Evolutionary conservation across 805 yeast genomes (phyloP), one percentile per base, ranked within the genome.

Genomic region (Maudiozyma barnettii): DNA sequence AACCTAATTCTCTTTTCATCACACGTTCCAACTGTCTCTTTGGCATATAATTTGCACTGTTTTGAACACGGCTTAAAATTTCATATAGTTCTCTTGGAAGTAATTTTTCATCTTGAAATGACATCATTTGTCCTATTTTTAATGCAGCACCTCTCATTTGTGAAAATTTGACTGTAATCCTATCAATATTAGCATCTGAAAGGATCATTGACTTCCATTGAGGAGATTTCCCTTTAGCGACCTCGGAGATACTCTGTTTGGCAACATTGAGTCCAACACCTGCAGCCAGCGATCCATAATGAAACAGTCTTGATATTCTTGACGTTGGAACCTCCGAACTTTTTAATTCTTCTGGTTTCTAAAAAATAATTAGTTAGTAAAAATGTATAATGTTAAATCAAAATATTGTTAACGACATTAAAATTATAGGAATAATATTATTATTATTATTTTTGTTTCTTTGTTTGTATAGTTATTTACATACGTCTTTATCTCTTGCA

Each of bases 61-160:
- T 91, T 67, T 93, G 99, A 1, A 93, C 96, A 30, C 89, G 72
- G 44, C 86, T 68, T 55, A 93, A 69, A 39, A 91, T 79, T 55
- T 81, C 78, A 57, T 88, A 95, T 49, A 93, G 77, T 58, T 90
- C 96, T 39, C 75, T 73, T 1, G 99, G 98, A 39, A 91, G 68
- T 31, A 91, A 79, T 29, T 85, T 75, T 50, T 83, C 80, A 63
- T 91, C 98, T 66, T 93, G 99, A 65, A 93, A 91, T 2, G 96
- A 87, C 65, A 93, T 70, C 84, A 93, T 79, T 67, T 93, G 99
- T n/a, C 99, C 99, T 47, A 93, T 77, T 61, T 93, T 93, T 60
- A 93, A 72, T 2, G 99, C 99, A 2, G 98, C 99, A n/a, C 99
- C 99, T 60, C 99, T 77, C 99, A 93, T 93, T 60, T 86, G 81